phyloP scores from a whole-genome alignment of 192 early-diverging fungal species.

The Backusella psychrophila region DNA sequence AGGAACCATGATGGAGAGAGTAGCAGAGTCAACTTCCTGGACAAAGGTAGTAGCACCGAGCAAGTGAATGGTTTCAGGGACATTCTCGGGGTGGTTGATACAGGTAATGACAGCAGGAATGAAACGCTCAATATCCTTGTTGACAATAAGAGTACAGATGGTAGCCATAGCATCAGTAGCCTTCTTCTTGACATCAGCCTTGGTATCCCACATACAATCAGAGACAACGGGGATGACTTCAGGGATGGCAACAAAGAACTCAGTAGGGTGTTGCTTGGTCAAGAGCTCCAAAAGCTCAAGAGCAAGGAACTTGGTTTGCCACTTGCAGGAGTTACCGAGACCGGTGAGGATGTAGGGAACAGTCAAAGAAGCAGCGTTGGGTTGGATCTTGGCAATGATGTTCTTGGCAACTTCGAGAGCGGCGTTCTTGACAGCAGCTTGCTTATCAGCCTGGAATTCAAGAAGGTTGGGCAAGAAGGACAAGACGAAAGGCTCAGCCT shows the following conservation, averaged over 20 bases:
- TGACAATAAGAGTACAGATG: conserved; percentile 68
- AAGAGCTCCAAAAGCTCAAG: conserved; percentile 44
- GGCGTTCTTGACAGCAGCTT: conserved; percentile 39
- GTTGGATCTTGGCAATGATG: conserved; percentile 41
- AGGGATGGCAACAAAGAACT: conserved; percentile 51
- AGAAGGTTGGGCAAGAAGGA: conserved; percentile 61
- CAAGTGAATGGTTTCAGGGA: conserved; percentile 74
- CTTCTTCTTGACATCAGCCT: conserved; percentile 65
- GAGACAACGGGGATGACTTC: conserved; percentile 72
- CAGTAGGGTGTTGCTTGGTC: conserved; percentile 43
- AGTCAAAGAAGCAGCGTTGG: conserved; percentile 47
- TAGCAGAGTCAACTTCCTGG: conserved; percentile 70
- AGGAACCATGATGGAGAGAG: conserved; percentile 80
- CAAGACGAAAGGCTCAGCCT: conserved; percentile 68
- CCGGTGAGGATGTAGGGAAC: conserved; percentile 65
- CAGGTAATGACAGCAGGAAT: conserved; percentile 70
- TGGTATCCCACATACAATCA: conserved; percentile 81
- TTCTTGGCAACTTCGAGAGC: conserved; percentile 45
- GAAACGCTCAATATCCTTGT: conserved; percentile 79
- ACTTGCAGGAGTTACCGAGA: conserved; percentile 73
- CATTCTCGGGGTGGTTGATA: conserved; percentile 78
- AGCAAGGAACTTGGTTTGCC: conserved; percentile 65
- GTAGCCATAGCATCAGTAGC: conserved; percentile 66
- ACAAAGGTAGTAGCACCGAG: conserved; percentile 81
- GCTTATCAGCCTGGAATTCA: conserved; percentile 59